Base-by-base conservation (phyloP, 495 filamentous ascomycete genomes). In the Aspergillus haitiensis region DNA sequence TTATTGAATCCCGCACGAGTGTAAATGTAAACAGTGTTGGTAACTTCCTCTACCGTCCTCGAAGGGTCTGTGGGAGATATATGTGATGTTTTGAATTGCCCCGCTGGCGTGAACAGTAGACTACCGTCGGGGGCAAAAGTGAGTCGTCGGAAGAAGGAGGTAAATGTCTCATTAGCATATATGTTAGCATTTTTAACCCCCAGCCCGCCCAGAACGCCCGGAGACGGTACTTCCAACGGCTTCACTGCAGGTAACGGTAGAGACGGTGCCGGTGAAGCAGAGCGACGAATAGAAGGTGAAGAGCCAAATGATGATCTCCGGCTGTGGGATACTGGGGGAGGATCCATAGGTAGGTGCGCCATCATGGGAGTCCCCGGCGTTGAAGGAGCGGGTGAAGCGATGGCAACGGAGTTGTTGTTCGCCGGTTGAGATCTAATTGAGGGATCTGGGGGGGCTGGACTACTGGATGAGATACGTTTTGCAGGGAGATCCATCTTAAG, bases 11-110 rank as follows among this genome's bases (percentile, higher is more conserved):
- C 95, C 15, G 92, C 95, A 59, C 95, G 84, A 0, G 93, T 97
- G 69, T 99, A 99, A 48, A 99, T 91, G 73, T 98, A 99, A 32
- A 98, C 95, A 0, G 95, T 99, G 68, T 99, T 99, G 73, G 88
- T 91, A 39, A 96, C 81, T 42, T 99, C 93, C 60, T 92, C 93
- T 0, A 82, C 80, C 2, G 84, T 81, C 72, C 92, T 96, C 2
- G 78, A 72, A 33, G 86, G 80, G 48, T 96, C 92, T 9, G 75
- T 73, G 8, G 79, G 64, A n/a, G 82, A 80, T 42, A 87, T 81
- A 63, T 90, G 85, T 46, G 91, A 85, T 1, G 86, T 89, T 69
- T 95, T 93, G 71, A 91, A 98, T 72, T 99, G 95, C 4, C 95
- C 95, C 40, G 95, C 93, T 13, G 95, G 95, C 0, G 95, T 99